Evolutionary conservation across 257 asterid species (phyloP), one percentile per base, ranked within the genome.

Genomic region (Solanum etuberosum): DNA sequence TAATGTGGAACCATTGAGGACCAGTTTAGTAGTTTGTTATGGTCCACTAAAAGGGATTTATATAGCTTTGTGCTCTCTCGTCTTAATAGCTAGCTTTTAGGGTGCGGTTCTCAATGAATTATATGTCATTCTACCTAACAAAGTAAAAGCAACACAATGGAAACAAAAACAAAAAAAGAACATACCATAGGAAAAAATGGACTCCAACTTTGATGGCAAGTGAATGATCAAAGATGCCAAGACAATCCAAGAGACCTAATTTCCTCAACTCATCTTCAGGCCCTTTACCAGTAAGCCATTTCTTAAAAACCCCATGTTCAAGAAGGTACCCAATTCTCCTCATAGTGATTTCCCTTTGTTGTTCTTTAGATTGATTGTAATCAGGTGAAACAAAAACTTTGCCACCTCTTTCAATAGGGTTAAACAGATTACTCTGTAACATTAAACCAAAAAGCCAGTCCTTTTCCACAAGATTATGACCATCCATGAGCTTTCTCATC

Each of bases 341-440:
- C 99, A 96, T 96, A 9, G 99, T 97, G 90, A 97, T 92, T 94
- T 95, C 99, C 90, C 99, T 95, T 91, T 97, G 99, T 88, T 95
- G 98, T 90, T 96, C 99, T 97, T 96, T 97, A 27, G 99, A 92
- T 88, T 95, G 99, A 80, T 95, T 96, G 67, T 93, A 97, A 91
- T 97, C 99, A 25, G 99, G 98, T 70, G 88, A 92, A 21, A 92
- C 94, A 83, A 93, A 97, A 11, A 90, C 91, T 65, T 95, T 97
- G 15, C 98, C 99, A 9, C 99, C 99, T 87, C 92, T 92, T 65
- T 88, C 70, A 65, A 63, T 89, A 11, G 98, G 97, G 63, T 95
- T 96, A 91, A 97, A 97, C 15, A 96, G 93, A 85, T 92, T 91
- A 93, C 94, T 95, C 40, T 95, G 96, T 6, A 96, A 34, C 93